Conservation (phyloP, 75 land plant genomes). For the Sequoia sempervirens region DNA sequence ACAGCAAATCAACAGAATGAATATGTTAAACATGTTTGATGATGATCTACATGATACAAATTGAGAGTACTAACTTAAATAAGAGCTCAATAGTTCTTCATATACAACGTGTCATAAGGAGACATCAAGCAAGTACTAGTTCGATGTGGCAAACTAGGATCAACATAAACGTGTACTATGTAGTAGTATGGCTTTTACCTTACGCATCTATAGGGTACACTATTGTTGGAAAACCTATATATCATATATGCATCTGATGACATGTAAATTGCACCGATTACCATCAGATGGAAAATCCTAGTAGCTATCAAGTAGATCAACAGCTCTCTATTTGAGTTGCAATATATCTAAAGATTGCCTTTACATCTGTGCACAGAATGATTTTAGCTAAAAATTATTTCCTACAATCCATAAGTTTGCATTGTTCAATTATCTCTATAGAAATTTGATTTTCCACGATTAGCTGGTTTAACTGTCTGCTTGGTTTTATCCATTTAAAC, state of each 20-base stretch:
- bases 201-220: neutral
- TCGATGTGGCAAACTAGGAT: neutral
- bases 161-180: constrained; percentile 1
- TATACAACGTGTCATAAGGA: neutral
- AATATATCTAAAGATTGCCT: neutral
- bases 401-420: neutral
- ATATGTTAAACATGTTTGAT: neutral
- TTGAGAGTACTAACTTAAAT: neutral
- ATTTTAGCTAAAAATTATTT: neutral
- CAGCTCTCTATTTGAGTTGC: neutral
- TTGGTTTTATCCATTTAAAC: neutral
- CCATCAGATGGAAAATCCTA: neutral
- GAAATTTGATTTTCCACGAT: neutral
- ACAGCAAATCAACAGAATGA: neutral
- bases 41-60: neutral
- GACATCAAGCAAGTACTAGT: neutral
- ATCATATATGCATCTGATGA: neutral
- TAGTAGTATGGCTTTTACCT: neutral
- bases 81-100: neutral
- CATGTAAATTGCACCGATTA: neutral
- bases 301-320: neutral
- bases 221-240: neutral
- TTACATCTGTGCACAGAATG: neutral
- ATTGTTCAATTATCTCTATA: neutral
- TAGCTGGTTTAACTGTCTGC: neutral